Conservation (phyloP, 2,329 filamentous ascomycete genomes). For the Aspergillus pseudoterreus region DNA sequence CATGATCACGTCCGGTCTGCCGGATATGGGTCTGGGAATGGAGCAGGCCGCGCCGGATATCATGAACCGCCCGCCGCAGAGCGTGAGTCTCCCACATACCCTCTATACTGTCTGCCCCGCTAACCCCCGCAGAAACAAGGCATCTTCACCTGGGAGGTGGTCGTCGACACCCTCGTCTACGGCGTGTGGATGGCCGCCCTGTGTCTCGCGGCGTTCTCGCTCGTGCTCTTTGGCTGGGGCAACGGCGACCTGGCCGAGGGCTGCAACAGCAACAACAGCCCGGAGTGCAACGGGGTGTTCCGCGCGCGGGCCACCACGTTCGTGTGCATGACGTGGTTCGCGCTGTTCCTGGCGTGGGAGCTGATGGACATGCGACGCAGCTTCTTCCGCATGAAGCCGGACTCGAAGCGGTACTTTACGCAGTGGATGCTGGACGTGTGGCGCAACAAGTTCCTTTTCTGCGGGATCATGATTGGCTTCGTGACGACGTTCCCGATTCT, state of each 20-base stretch:
- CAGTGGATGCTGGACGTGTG: slow-evolving; percentile 67
- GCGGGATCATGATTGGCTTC: slow-evolving; percentile 57
- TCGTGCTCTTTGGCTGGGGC: slow-evolving; percentile 62
- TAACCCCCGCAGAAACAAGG: slow-evolving; percentile 49
- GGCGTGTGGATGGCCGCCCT: slow-evolving; percentile 73
- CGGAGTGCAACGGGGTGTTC: slow-evolving; percentile 61
- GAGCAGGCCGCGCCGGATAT: slow-evolving; percentile 73
- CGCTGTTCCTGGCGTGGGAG: slow-evolving; percentile 74
- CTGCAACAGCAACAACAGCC: slow-evolving; percentile 59
- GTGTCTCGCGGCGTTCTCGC: slow-evolving; percentile 59
- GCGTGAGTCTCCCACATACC: slow-evolving; percentile 17
- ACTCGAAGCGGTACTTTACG: slow-evolving; percentile 57
- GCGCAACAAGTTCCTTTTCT: slow-evolving; percentile 71
- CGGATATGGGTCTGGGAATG: slow-evolving; percentile 82
- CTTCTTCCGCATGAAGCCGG: slow-evolving; percentile 71
- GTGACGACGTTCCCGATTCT: slow-evolving; percentile 57
- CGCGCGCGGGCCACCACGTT: slow-evolving; percentile 71
- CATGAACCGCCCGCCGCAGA: slow-evolving; percentile 74
- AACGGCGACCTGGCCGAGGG: slow-evolving; percentile 55
- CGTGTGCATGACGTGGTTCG: slow-evolving; percentile 71
- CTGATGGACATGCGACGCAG: slow-evolving; percentile 69
- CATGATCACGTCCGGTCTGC: slow-evolving; percentile 84
- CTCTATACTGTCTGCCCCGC: background rate
- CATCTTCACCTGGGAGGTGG: slow-evolving; percentile 74
- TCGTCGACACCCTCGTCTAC: slow-evolving; percentile 76